Evolutionary conservation across 169 alveolate species (phyloP).

Genomic region (Plasmodium gallinaceum): DNA sequence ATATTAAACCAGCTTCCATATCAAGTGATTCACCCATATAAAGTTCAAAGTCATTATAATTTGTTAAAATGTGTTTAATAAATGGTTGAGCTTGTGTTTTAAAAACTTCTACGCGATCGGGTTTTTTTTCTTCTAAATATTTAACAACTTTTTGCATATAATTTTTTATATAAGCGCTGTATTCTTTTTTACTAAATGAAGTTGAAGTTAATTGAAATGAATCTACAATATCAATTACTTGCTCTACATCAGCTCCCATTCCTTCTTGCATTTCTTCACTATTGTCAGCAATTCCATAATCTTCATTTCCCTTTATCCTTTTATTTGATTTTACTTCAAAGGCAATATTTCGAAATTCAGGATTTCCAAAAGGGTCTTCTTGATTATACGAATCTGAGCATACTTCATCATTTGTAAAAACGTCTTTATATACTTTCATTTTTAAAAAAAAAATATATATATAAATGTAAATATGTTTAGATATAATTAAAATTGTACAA

Average conservation of each 20-base stretch:
- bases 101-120: constrained; percentile 93
- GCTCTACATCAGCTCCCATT: constrained; percentile 89
- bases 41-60: constrained; percentile 93
- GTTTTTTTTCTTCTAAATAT: constrained; percentile 90
- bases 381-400: constrained; percentile 93
- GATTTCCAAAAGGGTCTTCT: constrained; percentile 89
- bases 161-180: constrained; percentile 91
- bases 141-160: constrained; percentile 91
- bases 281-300: constrained; percentile 92
- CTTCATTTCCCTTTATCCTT: constrained; percentile 92
- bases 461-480: background rate
- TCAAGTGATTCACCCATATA: constrained; percentile 93
- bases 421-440: constrained; percentile 91
- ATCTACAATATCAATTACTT: constrained; percentile 93
- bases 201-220: constrained; percentile 93
- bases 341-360: constrained; percentile 89
- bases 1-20: constrained; percentile 91
- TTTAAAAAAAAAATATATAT: constrained; percentile 21
- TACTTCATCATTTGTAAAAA: constrained; percentile 93
- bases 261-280: constrained; percentile 91
- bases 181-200: constrained; percentile 93
- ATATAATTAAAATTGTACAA: background rate
- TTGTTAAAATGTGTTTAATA: constrained; percentile 91
- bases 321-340: constrained; percentile 91
- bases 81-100: constrained; percentile 91